Evolutionary conservation across 2,329 filamentous ascomycete species (phyloP), one percentile per base, ranked within the genome.

Genomic region (Pseudogymnoascus sp.): DNA sequence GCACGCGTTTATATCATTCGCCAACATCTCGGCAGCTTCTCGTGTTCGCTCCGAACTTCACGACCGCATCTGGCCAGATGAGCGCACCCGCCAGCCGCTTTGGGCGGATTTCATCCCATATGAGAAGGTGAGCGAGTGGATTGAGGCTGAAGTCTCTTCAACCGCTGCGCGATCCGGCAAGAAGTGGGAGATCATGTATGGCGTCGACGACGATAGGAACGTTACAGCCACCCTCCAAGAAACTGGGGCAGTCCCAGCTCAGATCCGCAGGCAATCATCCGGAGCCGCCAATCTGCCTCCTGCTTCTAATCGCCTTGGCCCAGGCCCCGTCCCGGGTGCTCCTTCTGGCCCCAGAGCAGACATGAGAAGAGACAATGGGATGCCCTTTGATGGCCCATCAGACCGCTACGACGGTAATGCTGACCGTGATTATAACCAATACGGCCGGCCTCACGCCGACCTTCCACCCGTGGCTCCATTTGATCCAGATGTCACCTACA

Each of bases 61-160:
- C 74, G 84, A 86, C 63, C 82, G 82, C 21, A 82, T 92, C 36
- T 97, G 92, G 90, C 93, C 93, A 0, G 85, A 92, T 63, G 93
- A 97, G 75, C 85, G 87, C 63, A 89, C 87, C 67, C 83, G 94
- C 33, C 95, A 94, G 72, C 81, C 86, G 0, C 80, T 97, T 0
- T 95, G 88, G 83, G 90, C 90, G 3, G 94, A 99, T 72, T 97
- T 94, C 72, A 81, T 97, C 18, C 93, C 93, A 0, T 82, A 88
- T 15, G 85, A 90, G 27, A 84, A 85, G 65, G 81, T 95, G 3
- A 73, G 77, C 12, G 81, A 82, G 25, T 97, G 92, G 91, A 87
- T 95, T 63, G 80, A 84, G 6, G 80, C 76, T 40, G 90, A 96
- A 73, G 77, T 86, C 68, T 73, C 78, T 2, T 73, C 71, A 12